Percentiles rank a stretch among this genome's conserved stretches.
These are phyloP conservation scores for Ceratocystiopsis minuta DNA, from an alignment of 2,329 filamentous ascomycete genomes.

Conservation along the genomic window DNA sequence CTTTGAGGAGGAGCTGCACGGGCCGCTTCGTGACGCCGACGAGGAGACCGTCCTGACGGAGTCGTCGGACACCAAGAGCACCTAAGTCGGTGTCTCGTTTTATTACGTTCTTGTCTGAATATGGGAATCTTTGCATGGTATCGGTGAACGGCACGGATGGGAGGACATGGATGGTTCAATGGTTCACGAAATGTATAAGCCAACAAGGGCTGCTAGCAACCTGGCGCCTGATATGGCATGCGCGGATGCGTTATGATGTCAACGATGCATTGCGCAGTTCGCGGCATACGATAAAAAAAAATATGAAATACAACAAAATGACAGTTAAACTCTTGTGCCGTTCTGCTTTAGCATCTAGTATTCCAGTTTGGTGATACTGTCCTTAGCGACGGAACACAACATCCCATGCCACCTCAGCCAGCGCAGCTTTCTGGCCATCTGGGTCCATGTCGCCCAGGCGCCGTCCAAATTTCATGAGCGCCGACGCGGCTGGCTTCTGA, in stretches of 20 bases:
- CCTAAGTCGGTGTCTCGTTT: background rate
- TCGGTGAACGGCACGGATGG: background rate
- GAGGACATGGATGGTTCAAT: background rate
- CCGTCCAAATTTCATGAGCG: constrained; percentile 10
- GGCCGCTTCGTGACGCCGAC: constrained; percentile 39
- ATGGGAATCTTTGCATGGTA: constrained; percentile 1
- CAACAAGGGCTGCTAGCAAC: background rate
- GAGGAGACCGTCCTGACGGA: constrained; percentile 39
- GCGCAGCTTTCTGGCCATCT: background rate
- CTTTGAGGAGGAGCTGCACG: constrained; percentile 75
- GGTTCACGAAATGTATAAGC: constrained; percentile 1
- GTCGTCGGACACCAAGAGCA: constrained; percentile 24
- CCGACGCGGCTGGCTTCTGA: constrained; percentile 13
- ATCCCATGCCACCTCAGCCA: constrained; percentile 4
- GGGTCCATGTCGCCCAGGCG: too few species aligned
- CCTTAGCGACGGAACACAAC: background rate
- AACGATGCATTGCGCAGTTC: constrained; percentile 6
- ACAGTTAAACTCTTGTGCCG: too few species aligned
- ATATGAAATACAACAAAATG: too few species aligned
- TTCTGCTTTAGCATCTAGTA: too few species aligned
- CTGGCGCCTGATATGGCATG: constrained; percentile 1
- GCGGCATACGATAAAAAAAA: constrained; percentile 3
- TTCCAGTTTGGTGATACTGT: too few species aligned
- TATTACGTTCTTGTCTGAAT: background rate
- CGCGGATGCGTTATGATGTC: constrained; percentile 3